Evolutionary conservation across 2,329 filamentous ascomycete genomes (phyloP), one percentile per base, ranked within the genome.

Genomic region (Cercospora beticola): DNA sequence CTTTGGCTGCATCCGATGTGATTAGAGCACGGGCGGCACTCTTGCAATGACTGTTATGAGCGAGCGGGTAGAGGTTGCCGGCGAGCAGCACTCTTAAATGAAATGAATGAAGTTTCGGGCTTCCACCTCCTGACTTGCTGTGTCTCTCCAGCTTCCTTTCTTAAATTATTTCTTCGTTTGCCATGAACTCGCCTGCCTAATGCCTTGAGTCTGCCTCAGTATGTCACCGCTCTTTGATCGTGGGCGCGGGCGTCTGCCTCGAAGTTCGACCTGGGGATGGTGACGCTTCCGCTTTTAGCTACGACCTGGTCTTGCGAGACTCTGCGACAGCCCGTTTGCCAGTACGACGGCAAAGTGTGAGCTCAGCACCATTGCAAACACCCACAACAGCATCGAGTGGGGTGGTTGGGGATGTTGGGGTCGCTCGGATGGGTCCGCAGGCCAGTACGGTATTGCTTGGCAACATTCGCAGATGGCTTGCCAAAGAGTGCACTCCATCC

Each of bases 11-110:
- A 59, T 23, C 21, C 30, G 26, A n/a, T 36, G 56, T 36, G 40
- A 31, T 18, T 10, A 31, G 18, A 6, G 18, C 60, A 62, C n/a
- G 18, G 26, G 60, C 60, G 43, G 33, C 28, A 28, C 23, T 33
- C 49, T 52, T 62, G 40, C 18, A 9, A 62, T 28, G 60, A 62
- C 36, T 46, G 36, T 62, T 62, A 62, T 3, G 60, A 62, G 60
- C 58, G 58, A 36, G 16, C n/a, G 49, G 23, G 23, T 23, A 52
- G 40, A 52, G 60, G 43, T 21, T 31, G 40, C 60, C 60, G 43
- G 60, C 43, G 60, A 62, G 60, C 60, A 30, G 33, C 31, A 36
- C 60, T 62, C 60, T 9, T 9, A n/a, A 16, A 62, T 62, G 60
- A 52, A 62, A 52, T 23, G 40, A 30, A 62, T 62, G 60, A 31